Conservation (phyloP, 2,329 filamentous ascomycete genomes). For the Beauveria australis region DNA sequence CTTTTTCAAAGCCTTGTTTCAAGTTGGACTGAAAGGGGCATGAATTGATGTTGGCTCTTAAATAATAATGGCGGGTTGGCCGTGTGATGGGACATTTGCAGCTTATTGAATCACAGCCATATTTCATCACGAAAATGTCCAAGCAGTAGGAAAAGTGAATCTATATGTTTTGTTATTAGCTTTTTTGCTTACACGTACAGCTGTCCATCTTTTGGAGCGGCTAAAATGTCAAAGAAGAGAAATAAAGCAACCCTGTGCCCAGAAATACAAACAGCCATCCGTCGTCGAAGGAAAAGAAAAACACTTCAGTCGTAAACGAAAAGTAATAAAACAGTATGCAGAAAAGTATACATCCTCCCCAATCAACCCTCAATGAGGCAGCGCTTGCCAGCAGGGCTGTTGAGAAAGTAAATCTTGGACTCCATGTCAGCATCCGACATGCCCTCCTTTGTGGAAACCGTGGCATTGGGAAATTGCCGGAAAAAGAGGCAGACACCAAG, state of each 20-base stretch:
- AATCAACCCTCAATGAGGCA: constrained; percentile 21
- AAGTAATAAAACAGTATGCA: neutral
- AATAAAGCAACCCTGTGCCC: neutral
- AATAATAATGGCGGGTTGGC: too few relatives aligned
- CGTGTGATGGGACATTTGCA: too few relatives aligned
- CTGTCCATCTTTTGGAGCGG: neutral
- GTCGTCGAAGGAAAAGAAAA: neutral
- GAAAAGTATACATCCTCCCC: neutral
- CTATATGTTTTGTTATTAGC: neutral
- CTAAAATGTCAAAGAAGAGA: neutral
- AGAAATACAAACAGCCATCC: neutral
- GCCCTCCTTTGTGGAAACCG: constrained; percentile 22
- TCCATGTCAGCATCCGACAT: constrained; percentile 30
- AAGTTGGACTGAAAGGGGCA: too few relatives aligned
- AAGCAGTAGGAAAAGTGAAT: neutral
- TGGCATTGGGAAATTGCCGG: constrained; percentile 31
- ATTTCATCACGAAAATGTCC: neutral
- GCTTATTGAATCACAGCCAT: neutral
- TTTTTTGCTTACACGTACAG: neutral
- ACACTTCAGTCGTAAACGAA: neutral
- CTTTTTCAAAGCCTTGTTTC: neutral
- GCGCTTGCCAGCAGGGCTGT: constrained; percentile 22
- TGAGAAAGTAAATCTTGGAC: constrained; percentile 25
- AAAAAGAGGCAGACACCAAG: constrained; percentile 45
- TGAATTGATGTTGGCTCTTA: too few relatives aligned